Base-by-base conservation (phyloP, 2,329 filamentous ascomycete genomes). In the Colletotrichum euphorbiae region DNA sequence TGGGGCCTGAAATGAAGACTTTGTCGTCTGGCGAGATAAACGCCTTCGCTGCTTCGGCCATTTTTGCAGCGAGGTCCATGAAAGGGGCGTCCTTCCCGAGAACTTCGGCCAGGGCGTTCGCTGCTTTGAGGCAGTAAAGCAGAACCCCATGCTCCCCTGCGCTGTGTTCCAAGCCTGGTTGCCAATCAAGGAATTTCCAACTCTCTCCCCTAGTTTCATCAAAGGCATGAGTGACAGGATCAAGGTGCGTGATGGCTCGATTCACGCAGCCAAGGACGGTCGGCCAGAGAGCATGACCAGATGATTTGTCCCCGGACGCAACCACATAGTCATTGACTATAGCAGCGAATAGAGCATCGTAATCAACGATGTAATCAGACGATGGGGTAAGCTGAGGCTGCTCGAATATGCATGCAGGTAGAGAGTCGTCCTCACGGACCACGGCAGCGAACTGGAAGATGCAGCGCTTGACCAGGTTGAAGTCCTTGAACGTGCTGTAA, bases 361-460 rank as follows among this genome's bases (percentile, higher is more conserved):
- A 79, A 66, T 79, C 77, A 11, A 79, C 73, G 33, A 79, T 78
- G 60, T 79, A 79, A 51, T 79, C 77, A 2, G 75, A 71, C 1
- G 75, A 75, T 1, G 76, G 69, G 4, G 71, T 64, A 5, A 79
- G 70, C 19, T 67, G 72, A 9, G 76, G 76, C 50, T 75, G 74
- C 66, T 79, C 77, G 59, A 78, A 78, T 13, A 79, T 42, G 60
- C 76, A 79, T 1, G 77, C 77, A 2, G 77, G 76, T 12, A 79
- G 60, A n/a, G 74, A 75, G 12, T 71, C 74, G 68, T 79, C 77
- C 11, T 74, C 72, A 31, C 77, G 72, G 3, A 74, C 67, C 1
- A 79, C 70, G 12, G 76, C 77, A 6, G 77, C 76, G 46, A 79
- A 79, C 51, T 78, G 70, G 62, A 76, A 79, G 43, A 79, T 70